Base-by-base conservation (phyloP, 2,329 filamentous ascomycete species). In the Ustulina deusta region DNA sequence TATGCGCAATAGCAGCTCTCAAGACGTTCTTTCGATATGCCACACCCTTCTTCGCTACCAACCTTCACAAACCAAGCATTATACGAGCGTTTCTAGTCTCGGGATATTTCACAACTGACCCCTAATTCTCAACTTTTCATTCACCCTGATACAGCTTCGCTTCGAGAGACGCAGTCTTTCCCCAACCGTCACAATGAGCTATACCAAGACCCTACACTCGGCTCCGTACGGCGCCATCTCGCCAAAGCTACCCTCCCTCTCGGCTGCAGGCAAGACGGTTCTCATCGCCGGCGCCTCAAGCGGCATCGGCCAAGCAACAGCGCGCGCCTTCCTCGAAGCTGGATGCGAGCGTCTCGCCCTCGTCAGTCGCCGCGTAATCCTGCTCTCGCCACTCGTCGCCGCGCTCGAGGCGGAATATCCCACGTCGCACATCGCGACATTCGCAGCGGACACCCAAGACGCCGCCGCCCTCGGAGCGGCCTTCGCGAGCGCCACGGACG, bases 191-290 rank as follows among this genome's bases (percentile, higher is more conserved):
- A 71, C 27, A 58, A 72, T 73, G 71, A 72, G 69, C 59, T 71
- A 72, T 65, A 71, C 71, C 52, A 72, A 73, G 49, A 69, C 40
- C 56, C 63, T 71, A 29, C 69, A 72, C 65, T 65, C 56, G 5
- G 63, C 60, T 22, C 61, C 66, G 46, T 72, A 73, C 55, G 49
- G 48, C 40, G 60, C 71, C 55, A 73, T 73, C 61, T 72, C 70
- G 3, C 71, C 63, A 10, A 52, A 54, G 17, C 61, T 55, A 0
- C 70, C 70, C 2, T 40, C 65, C 32, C 65, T 71, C 46, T 72
- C 67, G 10, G 59, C 69, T 3, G 60, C 49, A 9, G 54, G 29
- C 11, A 72, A 69, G 36, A 67, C 67, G 40, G 57, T 72, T 15
- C 55, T 73, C 51, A 55, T 72, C 51, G 56, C 60, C 44, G 70